Evolutionary conservation across 805 yeast genomes (phyloP).

Genomic region (Limtongia smithiae): DNA sequence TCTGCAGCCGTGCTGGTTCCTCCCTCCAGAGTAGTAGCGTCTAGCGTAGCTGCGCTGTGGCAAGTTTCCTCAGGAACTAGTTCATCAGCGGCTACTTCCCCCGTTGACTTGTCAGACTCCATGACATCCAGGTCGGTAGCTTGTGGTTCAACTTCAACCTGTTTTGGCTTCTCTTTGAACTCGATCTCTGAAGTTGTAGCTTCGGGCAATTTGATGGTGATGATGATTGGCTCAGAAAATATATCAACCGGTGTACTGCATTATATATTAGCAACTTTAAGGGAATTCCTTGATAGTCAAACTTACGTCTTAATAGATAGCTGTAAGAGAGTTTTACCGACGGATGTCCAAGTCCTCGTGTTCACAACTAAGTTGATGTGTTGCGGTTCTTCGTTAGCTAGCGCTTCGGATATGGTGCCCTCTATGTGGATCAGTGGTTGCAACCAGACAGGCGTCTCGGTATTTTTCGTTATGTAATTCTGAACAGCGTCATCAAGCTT

Average conservation of each 20-base stretch:
- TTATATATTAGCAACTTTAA: not conserved
- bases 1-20: not conserved
- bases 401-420: conserved; percentile 1
- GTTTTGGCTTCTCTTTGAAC: not conserved
- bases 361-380: not conserved
- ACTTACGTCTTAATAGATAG: conserved; percentile 9
- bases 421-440: conserved; percentile 6
- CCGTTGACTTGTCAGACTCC: not conserved
- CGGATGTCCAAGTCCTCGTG: conserved; percentile 14
- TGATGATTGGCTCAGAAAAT: conserved; percentile 1
- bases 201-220: conserved; percentile 7
- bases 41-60: no score
- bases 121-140: not conserved
- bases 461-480: conserved; percentile 6
- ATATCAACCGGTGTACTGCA: not conserved
- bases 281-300: no score
- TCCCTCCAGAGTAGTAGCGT: no score
- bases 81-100: not conserved
- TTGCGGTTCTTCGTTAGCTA: conserved; percentile 2
- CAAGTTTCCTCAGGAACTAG: not conserved
- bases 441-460: conserved; percentile 14
- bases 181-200: not conserved
- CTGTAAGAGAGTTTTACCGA: conserved; percentile 11
- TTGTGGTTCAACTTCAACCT: not conserved
- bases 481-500: conserved; percentile 7